Evolutionary conservation across 2,329 filamentous ascomycete species (phyloP).

Genomic region (Talaromyces rugulosus): DNA sequence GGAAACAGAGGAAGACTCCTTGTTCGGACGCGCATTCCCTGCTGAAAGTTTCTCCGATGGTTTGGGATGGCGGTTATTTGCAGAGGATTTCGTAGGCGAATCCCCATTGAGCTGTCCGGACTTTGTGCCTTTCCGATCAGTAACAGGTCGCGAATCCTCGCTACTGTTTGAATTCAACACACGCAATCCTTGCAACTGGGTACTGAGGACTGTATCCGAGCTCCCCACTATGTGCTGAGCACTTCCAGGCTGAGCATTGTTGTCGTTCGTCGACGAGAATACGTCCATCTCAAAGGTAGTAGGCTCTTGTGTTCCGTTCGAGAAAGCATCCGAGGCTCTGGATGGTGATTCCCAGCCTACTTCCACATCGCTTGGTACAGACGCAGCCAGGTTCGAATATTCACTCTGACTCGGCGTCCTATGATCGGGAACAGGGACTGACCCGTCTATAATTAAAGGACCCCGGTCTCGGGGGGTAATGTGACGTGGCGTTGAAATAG

Average conservation of each 20-base stretch:
- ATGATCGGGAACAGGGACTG: constrained; percentile 35
- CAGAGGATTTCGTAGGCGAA: constrained; percentile 7
- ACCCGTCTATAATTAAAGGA: constrained; percentile 46
- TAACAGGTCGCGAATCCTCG: constrained; percentile 21
- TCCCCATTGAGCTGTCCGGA: constrained; percentile 6
- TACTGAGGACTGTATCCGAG: constrained; percentile 25
- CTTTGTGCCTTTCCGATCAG: constrained; percentile 23
- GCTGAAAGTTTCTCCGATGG: constrained; percentile 11
- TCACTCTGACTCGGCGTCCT: constrained; percentile 24
- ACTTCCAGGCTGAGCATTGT: constrained; percentile 20
- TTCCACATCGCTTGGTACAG: constrained; percentile 5
- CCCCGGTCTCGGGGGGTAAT: constrained; percentile 26
- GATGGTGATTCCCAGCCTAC: constrained; percentile 10
- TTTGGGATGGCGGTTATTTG: constrained; percentile 9
- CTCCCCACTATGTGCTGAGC: constrained; percentile 15
- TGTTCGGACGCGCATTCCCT: constrained; percentile 24
- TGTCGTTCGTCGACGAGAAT: constrained; percentile 24
- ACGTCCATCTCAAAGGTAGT: constrained; percentile 33
- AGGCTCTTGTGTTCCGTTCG: constrained; percentile 25
- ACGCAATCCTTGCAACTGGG: constrained; percentile 34
- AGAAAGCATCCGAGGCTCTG: constrained; percentile 5
- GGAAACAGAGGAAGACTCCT: constrained; percentile 26
- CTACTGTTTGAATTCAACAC: constrained; percentile 24
- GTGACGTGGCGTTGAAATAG: constrained; percentile 22
- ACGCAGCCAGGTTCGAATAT: constrained; percentile 24